These are phyloP conservation scores for Ramalina intermedia DNA, from an alignment of 495 filamentous ascomycete species.

Conservation along the genomic window DNA sequence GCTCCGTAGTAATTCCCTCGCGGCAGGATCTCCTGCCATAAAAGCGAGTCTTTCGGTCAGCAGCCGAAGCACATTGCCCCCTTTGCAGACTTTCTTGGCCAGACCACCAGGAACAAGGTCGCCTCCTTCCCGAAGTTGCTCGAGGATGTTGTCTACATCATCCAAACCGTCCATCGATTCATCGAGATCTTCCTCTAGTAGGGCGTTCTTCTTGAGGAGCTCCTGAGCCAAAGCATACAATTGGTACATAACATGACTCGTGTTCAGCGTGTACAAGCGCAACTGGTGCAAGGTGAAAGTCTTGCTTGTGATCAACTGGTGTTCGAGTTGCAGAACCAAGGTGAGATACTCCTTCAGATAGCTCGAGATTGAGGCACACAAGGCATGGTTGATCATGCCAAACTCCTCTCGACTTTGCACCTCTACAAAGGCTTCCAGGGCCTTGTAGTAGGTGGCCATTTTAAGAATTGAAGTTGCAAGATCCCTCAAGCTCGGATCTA, in stretches of 20 bases:
- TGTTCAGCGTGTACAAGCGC: slow-evolving; percentile 80
- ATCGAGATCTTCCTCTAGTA: slow-evolving; percentile 74
- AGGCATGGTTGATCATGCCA: slow-evolving; percentile 88
- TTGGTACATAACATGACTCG: slow-evolving; percentile 76
- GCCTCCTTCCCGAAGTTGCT: slow-evolving; percentile 63
- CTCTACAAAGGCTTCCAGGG: slow-evolving; percentile 84
- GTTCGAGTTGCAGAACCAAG: slow-evolving; percentile 83
- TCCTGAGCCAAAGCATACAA: slow-evolving; percentile 78
- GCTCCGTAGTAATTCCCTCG: slow-evolving; percentile 60
- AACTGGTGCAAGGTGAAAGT: slow-evolving; percentile 84
- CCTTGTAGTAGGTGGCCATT: slow-evolving; percentile 87
- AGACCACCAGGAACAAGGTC: slow-evolving; percentile 62
- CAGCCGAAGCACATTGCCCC: slow-evolving; percentile 73
- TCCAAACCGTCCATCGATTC: slow-evolving; percentile 71
- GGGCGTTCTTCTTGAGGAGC: slow-evolving; percentile 68
- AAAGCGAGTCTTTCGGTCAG: slow-evolving; percentile 70
- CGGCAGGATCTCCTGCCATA: slow-evolving; percentile 87
- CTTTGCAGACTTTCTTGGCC: slow-evolving; percentile 87
- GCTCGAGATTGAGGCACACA: slow-evolving; percentile 86
- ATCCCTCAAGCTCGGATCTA: slow-evolving; percentile 85
- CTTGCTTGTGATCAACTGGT: slow-evolving; percentile 73
- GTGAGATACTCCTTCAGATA: slow-evolving; percentile 85
- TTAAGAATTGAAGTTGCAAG: slow-evolving; percentile 78
- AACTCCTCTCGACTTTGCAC: slow-evolving; percentile 86
- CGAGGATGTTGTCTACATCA: slow-evolving; percentile 77